Percentiles rank a stretch among this genome's conserved stretches.
Evolutionary conservation across 768 basidiomycete genomes (phyloP).

Genomic region (Favolaschia claudopus): DNA sequence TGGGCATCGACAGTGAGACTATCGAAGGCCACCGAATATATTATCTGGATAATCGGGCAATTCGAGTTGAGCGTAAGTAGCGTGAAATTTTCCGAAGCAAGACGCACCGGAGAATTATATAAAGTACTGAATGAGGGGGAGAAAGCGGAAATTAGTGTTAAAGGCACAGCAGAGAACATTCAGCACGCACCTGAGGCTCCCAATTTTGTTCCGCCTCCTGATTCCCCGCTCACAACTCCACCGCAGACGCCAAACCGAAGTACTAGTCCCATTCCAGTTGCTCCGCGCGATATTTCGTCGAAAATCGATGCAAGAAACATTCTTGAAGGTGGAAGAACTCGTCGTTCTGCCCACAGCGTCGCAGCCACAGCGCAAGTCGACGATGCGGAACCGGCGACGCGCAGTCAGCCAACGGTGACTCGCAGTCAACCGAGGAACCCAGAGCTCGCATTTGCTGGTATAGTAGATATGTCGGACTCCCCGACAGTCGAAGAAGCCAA

Average conservation of each 20-base stretch:
- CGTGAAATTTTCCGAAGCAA: constrained; percentile 26
- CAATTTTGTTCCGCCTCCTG: not conserved
- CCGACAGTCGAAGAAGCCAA: constrained; percentile 5
- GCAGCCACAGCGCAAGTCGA: not conserved
- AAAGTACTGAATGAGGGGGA: constrained; percentile 23
- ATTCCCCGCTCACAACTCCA: not conserved
- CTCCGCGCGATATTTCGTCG: constrained; percentile 1
- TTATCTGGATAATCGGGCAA: constrained; percentile 29
- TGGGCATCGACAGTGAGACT: not conserved
- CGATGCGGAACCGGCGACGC: not conserved
- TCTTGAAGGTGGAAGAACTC: constrained; percentile 7
- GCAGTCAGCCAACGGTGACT: not conserved
- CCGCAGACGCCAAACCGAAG: not conserved
- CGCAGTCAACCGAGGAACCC: too few species aligned
- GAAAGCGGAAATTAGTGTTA: not conserved
- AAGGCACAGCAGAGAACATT: not conserved
- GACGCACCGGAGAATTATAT: not conserved
- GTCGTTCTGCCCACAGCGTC: not conserved
- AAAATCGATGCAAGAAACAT: constrained; percentile 12
- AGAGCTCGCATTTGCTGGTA: not conserved
- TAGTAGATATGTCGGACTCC: not conserved
- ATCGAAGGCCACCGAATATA: constrained; percentile 39
- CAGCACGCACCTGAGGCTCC: constrained; percentile 5
- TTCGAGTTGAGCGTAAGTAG: constrained; percentile 41
- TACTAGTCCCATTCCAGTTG: not conserved